Conservation (phyloP, 352 stramenopile species). For the Pythium grandisporangium region DNA sequence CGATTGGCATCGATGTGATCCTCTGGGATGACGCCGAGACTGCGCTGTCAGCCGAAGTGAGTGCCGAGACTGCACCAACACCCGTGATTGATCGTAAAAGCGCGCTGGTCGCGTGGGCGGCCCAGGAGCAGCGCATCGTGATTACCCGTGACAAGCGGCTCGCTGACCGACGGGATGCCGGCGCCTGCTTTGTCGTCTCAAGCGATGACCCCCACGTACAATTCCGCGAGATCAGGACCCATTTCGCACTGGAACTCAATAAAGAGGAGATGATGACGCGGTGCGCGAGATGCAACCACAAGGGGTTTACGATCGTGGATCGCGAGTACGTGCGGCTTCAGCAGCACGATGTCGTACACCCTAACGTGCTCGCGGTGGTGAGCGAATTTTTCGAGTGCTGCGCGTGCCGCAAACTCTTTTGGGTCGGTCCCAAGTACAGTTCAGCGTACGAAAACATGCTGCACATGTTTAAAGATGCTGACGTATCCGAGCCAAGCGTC, state of each 20-base stretch:
- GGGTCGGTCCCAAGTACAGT: constrained; percentile 72
- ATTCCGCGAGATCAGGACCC: constrained; percentile 66
- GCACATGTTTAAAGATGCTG: constrained; percentile 26
- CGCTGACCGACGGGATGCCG: constrained; percentile 45
- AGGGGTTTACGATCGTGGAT: constrained; percentile 46
- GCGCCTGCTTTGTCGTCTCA: constrained; percentile 66
- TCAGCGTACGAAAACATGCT: constrained; percentile 50
- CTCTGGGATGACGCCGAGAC: constrained; percentile 35
- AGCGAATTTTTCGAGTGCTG: constrained; percentile 63
- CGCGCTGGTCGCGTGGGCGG: constrained; percentile 31
- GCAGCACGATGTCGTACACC: constrained; percentile 41
- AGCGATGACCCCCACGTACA: constrained; percentile 61
- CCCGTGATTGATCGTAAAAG: constrained; percentile 30
- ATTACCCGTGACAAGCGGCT: constrained; percentile 74
- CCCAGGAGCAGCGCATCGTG: constrained; percentile 60
- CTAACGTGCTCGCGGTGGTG: constrained; percentile 42
- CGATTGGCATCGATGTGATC: constrained; percentile 66
- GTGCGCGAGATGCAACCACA: constrained; percentile 59
- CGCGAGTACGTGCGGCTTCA: constrained; percentile 36
- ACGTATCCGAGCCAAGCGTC: not conserved
- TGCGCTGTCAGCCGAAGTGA: constrained; percentile 12
- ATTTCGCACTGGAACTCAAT: constrained; percentile 54
- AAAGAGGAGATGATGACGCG: constrained; percentile 70
- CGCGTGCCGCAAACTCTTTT: constrained; percentile 61
- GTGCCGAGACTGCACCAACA: constrained; percentile 1